Evolutionary conservation across 345 rosid genomes (phyloP).

Genomic region (Populus nigra): DNA sequence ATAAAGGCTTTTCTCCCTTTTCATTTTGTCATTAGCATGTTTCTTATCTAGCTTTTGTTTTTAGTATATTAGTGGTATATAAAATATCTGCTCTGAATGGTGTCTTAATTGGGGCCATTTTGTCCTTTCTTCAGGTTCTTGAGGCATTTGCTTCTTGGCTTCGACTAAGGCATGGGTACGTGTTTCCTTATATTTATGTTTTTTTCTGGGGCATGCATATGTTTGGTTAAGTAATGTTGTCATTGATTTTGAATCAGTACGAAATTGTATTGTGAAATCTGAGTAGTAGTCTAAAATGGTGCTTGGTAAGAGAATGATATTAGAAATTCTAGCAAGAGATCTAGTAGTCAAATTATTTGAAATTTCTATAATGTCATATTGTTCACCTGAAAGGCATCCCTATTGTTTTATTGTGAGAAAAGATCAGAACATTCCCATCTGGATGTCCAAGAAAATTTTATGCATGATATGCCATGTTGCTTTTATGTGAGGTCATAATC

Average conservation of each 20-base stretch:
- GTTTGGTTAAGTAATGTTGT: neutral
- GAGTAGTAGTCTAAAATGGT: neutral
- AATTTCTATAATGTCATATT: neutral
- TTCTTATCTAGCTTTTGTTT: neutral
- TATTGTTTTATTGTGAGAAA: neutral
- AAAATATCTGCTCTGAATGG: neutral
- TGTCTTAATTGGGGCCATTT: conserved; percentile 23
- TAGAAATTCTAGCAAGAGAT: neutral
- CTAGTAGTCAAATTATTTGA: neutral
- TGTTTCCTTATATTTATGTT: conserved; percentile 8
- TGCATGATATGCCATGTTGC: neutral
- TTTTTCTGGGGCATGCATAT: neutral
- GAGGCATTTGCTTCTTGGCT: conserved; percentile 99
- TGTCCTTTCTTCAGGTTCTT: conserved; percentile 66
- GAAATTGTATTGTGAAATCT: neutral
- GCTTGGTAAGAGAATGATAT: neutral
- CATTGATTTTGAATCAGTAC: neutral
- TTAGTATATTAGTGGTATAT: neutral
- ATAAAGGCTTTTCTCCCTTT: neutral
- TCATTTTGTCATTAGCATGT: neutral
- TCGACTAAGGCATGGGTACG: conserved; percentile 85
- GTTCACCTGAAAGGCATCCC: neutral
- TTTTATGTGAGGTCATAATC: neutral
- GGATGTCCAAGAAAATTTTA: neutral
- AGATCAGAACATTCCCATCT: neutral